These are phyloP conservation scores for Talaromyces islandicus DNA, from an alignment of 2,329 filamentous ascomycete genomes.

Conservation along the genomic window DNA sequence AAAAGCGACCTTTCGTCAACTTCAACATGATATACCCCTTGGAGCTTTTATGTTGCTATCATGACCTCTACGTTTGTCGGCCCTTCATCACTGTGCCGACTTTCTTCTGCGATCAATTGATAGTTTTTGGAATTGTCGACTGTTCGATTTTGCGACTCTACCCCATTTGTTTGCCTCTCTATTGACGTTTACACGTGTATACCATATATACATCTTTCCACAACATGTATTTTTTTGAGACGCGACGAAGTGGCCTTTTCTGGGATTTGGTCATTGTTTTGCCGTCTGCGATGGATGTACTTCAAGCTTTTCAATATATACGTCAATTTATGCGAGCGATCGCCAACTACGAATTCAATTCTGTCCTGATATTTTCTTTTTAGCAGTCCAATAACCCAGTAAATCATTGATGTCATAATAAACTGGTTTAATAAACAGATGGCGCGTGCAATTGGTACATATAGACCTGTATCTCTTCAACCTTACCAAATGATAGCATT, in stretches of 20 bases:
- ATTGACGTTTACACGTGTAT: neutral
- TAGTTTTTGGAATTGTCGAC: neutral
- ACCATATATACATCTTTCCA: neutral
- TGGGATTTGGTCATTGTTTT: neutral
- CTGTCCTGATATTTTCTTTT: neutral
- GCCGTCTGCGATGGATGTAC: neutral
- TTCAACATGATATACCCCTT: conserved; percentile 8
- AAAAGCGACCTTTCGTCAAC: neutral
- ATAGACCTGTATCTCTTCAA: too few species aligned
- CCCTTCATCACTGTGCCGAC: neutral
- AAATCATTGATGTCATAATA: too few species aligned
- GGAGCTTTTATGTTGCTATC: neutral
- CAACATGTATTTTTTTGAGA: conserved; percentile 2
- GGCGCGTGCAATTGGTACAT: too few species aligned
- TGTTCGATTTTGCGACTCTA: neutral
- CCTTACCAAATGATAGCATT: too few species aligned
- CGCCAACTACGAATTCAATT: neutral
- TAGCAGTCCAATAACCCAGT: neutral
- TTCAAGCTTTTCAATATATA: neutral
- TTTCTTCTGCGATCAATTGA: neutral
- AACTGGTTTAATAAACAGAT: too few species aligned
- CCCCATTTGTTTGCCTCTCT: neutral
- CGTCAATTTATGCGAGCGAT: neutral
- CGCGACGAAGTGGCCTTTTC: neutral
- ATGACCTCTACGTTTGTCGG: neutral